Evolutionary conservation across 2,329 filamentous ascomycete species (phyloP).

Genomic region (Lojkania enalia): DNA sequence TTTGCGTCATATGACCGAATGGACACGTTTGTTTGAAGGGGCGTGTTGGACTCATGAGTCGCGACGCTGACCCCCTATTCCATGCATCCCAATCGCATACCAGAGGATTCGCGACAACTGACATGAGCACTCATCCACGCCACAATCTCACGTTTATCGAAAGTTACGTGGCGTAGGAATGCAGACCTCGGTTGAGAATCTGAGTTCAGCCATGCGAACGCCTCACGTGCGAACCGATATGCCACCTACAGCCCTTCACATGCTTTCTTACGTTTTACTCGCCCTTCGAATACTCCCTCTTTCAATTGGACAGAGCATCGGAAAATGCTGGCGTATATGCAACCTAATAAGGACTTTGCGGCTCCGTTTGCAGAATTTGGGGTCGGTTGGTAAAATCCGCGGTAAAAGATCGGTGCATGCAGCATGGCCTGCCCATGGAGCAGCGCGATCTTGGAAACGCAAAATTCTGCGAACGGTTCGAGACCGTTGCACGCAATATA

Average conservation of each 20-base stretch:
- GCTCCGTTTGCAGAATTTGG: slow-evolving; percentile 13
- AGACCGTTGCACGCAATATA: slow-evolving; percentile 1
- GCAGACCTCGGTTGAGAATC: background rate
- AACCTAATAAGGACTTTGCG: slow-evolving; percentile 17
- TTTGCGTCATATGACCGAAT: no score
- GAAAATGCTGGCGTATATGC: slow-evolving; percentile 9
- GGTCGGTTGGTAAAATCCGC: slow-evolving; percentile 16
- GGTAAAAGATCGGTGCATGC: slow-evolving; percentile 8
- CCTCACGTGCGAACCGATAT: slow-evolving; percentile 2
- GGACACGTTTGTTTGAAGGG: no score
- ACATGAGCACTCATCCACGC: no score
- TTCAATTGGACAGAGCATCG: slow-evolving; percentile 4
- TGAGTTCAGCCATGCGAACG: slow-evolving; percentile 8
- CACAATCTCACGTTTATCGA: background rate
- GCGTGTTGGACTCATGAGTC: no score
- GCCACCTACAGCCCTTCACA: slow-evolving; percentile 9
- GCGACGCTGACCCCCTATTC: no score
- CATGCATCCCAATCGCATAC: no score
- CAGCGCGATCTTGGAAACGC: background rate
- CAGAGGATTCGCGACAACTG: no score
- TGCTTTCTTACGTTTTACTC: slow-evolving; percentile 3
- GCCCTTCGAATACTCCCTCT: slow-evolving; percentile 5
- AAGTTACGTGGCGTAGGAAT: no score
- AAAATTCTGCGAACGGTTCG: background rate
- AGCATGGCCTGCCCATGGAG: background rate